Base-by-base conservation (phyloP, 2,329 filamentous ascomycete species). In the Penicillium sp. region DNA sequence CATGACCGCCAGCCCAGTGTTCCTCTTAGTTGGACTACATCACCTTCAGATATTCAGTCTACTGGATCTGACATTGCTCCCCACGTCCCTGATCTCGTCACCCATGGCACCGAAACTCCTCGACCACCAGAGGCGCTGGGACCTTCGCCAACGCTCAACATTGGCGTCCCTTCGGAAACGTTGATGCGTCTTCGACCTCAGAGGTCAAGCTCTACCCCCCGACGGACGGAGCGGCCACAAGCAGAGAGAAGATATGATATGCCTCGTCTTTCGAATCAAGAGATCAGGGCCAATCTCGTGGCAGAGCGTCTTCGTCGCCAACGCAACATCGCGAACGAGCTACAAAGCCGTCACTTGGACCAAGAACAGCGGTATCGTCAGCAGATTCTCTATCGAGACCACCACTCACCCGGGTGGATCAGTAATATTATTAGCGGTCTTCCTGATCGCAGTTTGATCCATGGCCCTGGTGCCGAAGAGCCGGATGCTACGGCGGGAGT, bases 401-500 rank as follows among this genome's bases (percentile, higher is more conserved):
- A 65, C 22, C 61, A 64, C 15, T 62, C 61, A 7, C 60, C 61
- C 8, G 54, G 61, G 15, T 65, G 64, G 60, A 57, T 63, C 29
- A 52, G 64, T 38, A 62, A 55, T 40, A 53, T 62, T 23, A 48
- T 65, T 26, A 58, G 60, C 45, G 59, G 66, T 30, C 50, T 61
- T 28, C 54, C 57, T 18, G 57, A 65, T 13, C 52, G 62, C 40
- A 56, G 52, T 32, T 42, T 56, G 35, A 53, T 53, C 5, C 45
- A 56, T 39, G 50, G 51, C 14, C 47, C 55, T 36, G 52, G 60
- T 32, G 61, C 65, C 25, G 56, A 59, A 37, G 64, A 66, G 17
- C 56, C 59, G 20, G 64, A 64, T 29, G 63, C 65, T 11, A 71
- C 69, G 11, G 68, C 69, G 39, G 69, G 69, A 13, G 56, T 72